Conservation (phyloP, 164 flowering plant species). For the Aristolochia fimbriata region DNA sequence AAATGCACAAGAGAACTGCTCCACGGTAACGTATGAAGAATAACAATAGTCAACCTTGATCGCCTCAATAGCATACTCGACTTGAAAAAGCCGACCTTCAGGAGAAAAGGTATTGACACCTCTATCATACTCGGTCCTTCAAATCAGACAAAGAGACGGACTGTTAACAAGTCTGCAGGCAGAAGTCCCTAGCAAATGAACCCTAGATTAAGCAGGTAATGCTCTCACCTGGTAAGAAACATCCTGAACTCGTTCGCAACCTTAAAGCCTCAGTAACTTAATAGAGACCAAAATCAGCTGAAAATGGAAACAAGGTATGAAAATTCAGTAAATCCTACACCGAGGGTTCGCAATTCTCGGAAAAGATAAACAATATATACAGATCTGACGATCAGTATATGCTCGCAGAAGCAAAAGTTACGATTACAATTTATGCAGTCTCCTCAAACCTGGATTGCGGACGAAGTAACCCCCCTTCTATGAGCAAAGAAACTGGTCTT, state of each 20-base stretch:
- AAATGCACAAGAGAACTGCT: no score
- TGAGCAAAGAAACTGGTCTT: no score
- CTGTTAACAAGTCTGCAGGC: background rate
- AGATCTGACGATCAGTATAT: background rate
- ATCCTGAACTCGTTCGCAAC: conserved; percentile 3
- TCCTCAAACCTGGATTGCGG: background rate
- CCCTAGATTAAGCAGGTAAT: background rate
- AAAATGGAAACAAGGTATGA: background rate
- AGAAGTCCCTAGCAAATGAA: background rate
- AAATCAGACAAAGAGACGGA: background rate
- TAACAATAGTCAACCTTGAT: conserved; percentile 50
- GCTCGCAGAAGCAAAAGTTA: background rate
- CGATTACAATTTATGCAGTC: no score
- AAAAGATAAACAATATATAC: no score
- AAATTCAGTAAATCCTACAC: no score
- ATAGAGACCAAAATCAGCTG: background rate
- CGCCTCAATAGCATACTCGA: conserved; percentile 96
- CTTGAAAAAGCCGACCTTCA: conserved; percentile 92
- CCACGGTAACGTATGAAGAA: no score
- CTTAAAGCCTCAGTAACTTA: conserved; percentile 1
- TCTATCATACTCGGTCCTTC: conserved; percentile 96
- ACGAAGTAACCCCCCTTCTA: background rate
- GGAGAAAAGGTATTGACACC: conserved; percentile 99
- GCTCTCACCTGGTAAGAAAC: conserved; percentile 10
- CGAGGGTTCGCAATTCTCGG: no score